Base-by-base conservation (phyloP, 2,329 filamentous ascomycete genomes). In the Ophiostoma ulmi region DNA sequence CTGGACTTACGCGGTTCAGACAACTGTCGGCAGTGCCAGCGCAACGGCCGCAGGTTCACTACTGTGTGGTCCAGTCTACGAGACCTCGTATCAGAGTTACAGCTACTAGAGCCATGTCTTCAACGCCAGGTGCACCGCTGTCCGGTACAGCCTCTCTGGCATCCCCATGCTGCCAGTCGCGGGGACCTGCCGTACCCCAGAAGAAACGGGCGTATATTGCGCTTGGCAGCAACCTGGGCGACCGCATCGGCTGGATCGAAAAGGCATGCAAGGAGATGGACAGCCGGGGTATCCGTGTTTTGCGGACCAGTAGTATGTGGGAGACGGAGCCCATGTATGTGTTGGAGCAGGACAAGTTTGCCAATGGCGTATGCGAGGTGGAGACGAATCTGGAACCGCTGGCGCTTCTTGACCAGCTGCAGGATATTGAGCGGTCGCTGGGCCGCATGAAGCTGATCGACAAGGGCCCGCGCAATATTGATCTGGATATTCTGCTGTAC, bases 291-390 rank as follows among this genome's bases (percentile, higher is more conserved):
- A 92, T 98, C 77, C 87, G 81, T 69, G 86, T 99, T 55, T 85
- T 88, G 76, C 85, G 90, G 75, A 97, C 94, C 0, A 98, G 94
- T 79, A 90, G 89, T 73, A 83, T 99, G 3, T 99, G 95, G 86
- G 93, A 98, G 81, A 99, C 94, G 3, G 89, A 92, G 75, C 93
- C 95, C 31, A 99, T 99, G 95, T 99, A 99, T 80, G 91, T 97
- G 74, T 82, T 91, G 73, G 91, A 97, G 73, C 95, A 99, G 79
- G 89, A 89, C 73, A 87, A 87, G 39, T 99, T 99, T 77, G 82
- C 97, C 67, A 99, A 99, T 78, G 95, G 93, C 26, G 94, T 90
- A 71, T 97, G 93, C 79, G 92, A 97, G 88, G 88, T 97, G 68
- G 90, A 93, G 80, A 98, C 95, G 5, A 85, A 83, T 2, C 81